These are phyloP conservation scores for Diutina mesorugosa DNA, from an alignment of 1,139 yeast species.

Conservation along the genomic window DNA sequence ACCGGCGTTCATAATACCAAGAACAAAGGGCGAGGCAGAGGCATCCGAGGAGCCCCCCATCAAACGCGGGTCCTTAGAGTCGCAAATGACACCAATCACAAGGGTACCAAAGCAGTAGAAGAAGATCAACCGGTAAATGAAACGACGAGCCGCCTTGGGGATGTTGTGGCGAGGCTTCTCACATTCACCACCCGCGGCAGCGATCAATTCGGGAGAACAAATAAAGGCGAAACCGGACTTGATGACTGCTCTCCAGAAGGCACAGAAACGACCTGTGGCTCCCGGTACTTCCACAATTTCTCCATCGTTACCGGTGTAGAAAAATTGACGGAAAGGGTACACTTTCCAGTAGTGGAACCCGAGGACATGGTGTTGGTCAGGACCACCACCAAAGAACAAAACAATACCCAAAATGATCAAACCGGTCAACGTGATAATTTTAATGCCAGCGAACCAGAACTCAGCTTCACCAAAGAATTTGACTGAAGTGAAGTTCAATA, in stretches of 20 bases:
- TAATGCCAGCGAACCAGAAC: conserved; percentile 44
- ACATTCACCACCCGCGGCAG: conserved; percentile 57
- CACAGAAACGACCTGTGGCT: conserved; percentile 33
- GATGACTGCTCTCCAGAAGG: conserved; percentile 68
- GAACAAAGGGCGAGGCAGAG: conserved; percentile 1
- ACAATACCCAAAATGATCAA: conserved; percentile 55
- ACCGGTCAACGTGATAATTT: conserved; percentile 51
- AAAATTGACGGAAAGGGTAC: neutral
- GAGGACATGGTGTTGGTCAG: conserved; percentile 34
- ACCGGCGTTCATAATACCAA: conserved; percentile 11
- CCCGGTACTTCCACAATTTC: neutral
- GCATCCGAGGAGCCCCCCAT: conserved; percentile 8
- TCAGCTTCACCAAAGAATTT: conserved; percentile 61
- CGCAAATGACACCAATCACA: conserved; percentile 35
- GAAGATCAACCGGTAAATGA: conserved; percentile 46
- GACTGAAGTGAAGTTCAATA: conserved; percentile 39
- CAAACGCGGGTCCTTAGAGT: conserved; percentile 21
- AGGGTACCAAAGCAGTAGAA: conserved; percentile 22
- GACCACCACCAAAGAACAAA: conserved; percentile 52
- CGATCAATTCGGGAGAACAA: conserved; percentile 51
- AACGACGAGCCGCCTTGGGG: conserved; percentile 61
- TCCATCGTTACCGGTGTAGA: neutral
- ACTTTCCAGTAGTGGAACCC: conserved; percentile 21
- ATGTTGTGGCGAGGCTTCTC: conserved; percentile 45
- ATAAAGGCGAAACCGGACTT: conserved; percentile 79